phyloP scores from a whole-genome alignment of 2,329 filamentous ascomycete genomes.

The Proliferodiscus dingleyae region DNA sequence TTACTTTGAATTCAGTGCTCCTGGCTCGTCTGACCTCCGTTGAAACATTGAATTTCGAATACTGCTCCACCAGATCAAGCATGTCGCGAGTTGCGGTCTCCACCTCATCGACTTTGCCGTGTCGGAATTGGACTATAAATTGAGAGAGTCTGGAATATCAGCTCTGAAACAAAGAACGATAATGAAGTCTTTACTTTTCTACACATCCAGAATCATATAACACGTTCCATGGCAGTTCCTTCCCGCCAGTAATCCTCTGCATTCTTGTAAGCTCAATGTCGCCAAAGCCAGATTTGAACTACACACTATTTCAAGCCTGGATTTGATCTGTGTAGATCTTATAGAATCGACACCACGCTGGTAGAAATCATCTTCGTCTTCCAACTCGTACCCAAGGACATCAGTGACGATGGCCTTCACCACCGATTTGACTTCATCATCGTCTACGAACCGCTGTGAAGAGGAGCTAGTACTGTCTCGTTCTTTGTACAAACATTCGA shows the following conservation, averaged over 20 bases:
- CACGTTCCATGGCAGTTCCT: slow-evolving; percentile 48
- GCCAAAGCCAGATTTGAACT: not conserved
- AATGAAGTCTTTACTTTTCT: slow-evolving; percentile 18
- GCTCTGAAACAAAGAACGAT: not conserved
- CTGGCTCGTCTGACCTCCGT: no score
- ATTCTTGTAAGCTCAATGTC: not conserved
- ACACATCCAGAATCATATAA: slow-evolving; percentile 56
- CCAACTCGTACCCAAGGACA: slow-evolving; percentile 31
- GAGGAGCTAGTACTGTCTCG: not conserved
- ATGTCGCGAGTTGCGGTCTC: slow-evolving; percentile 33
- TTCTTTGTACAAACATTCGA: slow-evolving; percentile 42
- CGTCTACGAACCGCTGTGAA: slow-evolving; percentile 21
- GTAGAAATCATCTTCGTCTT: slow-evolving; percentile 46
- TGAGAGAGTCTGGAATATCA: slow-evolving; percentile 5
- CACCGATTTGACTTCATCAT: slow-evolving; percentile 30
- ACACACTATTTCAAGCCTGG: slow-evolving; percentile 11
- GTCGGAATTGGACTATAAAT: not conserved
- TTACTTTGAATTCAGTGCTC: not conserved
- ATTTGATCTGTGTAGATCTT: slow-evolving; percentile 19
- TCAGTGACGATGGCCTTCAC: slow-evolving; percentile 33
- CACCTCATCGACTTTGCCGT: slow-evolving; percentile 30
- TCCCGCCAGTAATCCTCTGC: not conserved
- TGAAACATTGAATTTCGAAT: not conserved
- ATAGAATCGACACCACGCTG: slow-evolving; percentile 54
- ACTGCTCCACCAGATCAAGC: slow-evolving; percentile 36